Base-by-base conservation (phyloP, 1,284 basidiomycete species). In the Hemileia vastatrix region DNA sequence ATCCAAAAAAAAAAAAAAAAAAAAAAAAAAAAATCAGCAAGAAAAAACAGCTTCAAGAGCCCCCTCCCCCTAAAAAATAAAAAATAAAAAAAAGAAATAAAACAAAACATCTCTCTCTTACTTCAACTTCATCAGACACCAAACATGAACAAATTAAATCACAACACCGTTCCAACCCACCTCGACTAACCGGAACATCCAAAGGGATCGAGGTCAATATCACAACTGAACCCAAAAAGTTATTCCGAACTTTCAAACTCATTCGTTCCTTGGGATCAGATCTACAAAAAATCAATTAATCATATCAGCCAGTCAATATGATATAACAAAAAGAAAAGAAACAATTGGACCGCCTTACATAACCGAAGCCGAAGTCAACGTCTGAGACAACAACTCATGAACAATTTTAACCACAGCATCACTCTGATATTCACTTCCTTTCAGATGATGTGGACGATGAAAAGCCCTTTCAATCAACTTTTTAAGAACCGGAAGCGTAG, bases 161-260 rank as follows among this genome's bases (percentile, higher is more conserved):
- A 71, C 88, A 93, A 18, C 83, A 83, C 68, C 91, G 88, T 70
- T 94, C 92, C 19, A 95, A 79, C 6, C 87, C 84, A 2, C 84
- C 82, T 63, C 83, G 81, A 57, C 88, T 86, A 44, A 95, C 76
- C 69, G 83, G 83, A 24, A 86, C 80, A 9, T 79, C 80, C 0
- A 83, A 69, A 1, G 90, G 87, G 1, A 92, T 78, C 11, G 86
- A 83, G 0, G 93, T 95, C 44, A 97, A 76, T 57, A 96, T 81
- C 5, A 98, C 81, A 2, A 90, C 90, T 0, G 86, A 81, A 0
- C 90, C 88, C 15, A 97, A 78, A 63, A 97, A 81, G 76, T 95
- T 96, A 75, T 86, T 90, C 77, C 60, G 44, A 43, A n/a, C 40
- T n/a, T 11, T n/a, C 11, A 43, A 2, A 43, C 11, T n/a, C 11